These are phyloP conservation scores for Colletotrichum orchidophilum DNA, from an alignment of 2,329 filamentous ascomycete species.

Conservation along the genomic window DNA sequence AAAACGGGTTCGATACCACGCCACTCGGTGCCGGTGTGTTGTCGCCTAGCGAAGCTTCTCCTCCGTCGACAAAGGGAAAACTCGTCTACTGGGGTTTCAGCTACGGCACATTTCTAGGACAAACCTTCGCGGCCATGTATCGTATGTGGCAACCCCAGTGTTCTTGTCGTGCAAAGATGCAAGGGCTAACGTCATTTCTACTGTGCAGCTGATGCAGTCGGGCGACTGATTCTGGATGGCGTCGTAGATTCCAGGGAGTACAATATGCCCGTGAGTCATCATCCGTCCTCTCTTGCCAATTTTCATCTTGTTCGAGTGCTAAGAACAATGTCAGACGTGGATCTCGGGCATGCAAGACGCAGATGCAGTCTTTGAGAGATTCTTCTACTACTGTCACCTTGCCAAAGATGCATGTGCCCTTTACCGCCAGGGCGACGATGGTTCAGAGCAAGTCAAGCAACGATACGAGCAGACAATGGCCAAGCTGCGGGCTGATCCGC, in stretches of 20 bases:
- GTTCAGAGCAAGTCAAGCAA: conserved; percentile 36
- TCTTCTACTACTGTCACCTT: conserved; percentile 58
- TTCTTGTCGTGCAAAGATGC: not conserved
- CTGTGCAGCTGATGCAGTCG: conserved; percentile 37
- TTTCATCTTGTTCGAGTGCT: not conserved
- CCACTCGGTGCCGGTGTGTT: not conserved
- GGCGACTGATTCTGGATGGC: conserved; percentile 43
- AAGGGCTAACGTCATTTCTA: not conserved
- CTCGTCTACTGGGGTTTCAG: conserved; percentile 49
- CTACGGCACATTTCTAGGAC: conserved; percentile 49
- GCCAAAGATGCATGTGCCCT: conserved; percentile 51
- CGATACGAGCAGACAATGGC: conserved; percentile 45
- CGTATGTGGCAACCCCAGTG: conserved; percentile 29
- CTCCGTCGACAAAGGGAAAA: conserved; percentile 35
- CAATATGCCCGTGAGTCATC: conserved; percentile 37
- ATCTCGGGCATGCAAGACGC: conserved; percentile 52
- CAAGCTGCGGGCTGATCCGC: conserved; percentile 45
- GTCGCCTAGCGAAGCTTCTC: conserved; percentile 6
- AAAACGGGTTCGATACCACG: conserved; percentile 17
- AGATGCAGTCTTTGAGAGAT: conserved; percentile 55
- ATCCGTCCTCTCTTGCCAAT: not conserved
- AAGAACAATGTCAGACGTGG: conserved; percentile 38
- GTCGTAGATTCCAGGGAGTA: conserved; percentile 46
- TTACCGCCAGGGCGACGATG: conserved; percentile 46
- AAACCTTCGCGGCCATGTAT: conserved; percentile 49